Evolutionary conservation across 2,329 filamentous ascomycete species (phyloP).

Genomic region (Xylariaceae sp.): DNA sequence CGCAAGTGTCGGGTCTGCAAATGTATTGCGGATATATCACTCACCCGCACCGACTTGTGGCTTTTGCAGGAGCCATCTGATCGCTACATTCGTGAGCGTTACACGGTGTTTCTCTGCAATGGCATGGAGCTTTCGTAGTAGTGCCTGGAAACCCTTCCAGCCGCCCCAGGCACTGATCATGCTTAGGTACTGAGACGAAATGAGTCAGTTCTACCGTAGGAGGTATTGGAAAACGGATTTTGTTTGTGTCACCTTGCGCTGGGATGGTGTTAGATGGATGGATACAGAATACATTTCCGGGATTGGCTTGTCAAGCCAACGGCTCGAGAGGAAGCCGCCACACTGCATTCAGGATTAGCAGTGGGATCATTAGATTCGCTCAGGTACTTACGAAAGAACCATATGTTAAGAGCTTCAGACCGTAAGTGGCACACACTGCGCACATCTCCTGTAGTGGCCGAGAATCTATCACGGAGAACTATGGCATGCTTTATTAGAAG

Average conservation of each 20-base stretch:
- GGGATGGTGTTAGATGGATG: slow-evolving; percentile 42
- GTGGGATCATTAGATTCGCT: too few species aligned
- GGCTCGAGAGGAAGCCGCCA: slow-evolving; percentile 45
- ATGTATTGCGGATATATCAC: neutral
- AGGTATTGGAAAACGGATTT: too few species aligned
- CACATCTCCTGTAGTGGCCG: slow-evolving; percentile 41
- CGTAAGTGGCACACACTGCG: slow-evolving; percentile 37
- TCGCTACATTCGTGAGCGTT: slow-evolving; percentile 41
- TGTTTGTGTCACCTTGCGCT: slow-evolving; percentile 45
- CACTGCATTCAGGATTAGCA: slow-evolving; percentile 31
- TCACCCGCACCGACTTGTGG: slow-evolving; percentile 39
- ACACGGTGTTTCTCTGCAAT: slow-evolving; percentile 37
- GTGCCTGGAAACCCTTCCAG: slow-evolving; percentile 40
- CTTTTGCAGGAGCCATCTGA: slow-evolving; percentile 44
- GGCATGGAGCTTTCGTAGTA: slow-evolving; percentile 34
- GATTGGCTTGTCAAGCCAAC: slow-evolving; percentile 40
- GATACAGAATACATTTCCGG: slow-evolving; percentile 42
- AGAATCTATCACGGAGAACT: slow-evolving; percentile 45
- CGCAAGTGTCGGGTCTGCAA: too few species aligned
- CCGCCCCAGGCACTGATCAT: slow-evolving; percentile 41
- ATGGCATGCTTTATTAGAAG: slow-evolving; percentile 2
- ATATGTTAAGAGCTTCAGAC: slow-evolving; percentile 43
- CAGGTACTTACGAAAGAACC: slow-evolving; percentile 40
- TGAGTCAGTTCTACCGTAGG: too few species aligned
- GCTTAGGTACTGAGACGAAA: slow-evolving; percentile 36